Conservation (phyloP, 2,329 filamentous ascomycete genomes). For the Leptosphaerulina australis region DNA sequence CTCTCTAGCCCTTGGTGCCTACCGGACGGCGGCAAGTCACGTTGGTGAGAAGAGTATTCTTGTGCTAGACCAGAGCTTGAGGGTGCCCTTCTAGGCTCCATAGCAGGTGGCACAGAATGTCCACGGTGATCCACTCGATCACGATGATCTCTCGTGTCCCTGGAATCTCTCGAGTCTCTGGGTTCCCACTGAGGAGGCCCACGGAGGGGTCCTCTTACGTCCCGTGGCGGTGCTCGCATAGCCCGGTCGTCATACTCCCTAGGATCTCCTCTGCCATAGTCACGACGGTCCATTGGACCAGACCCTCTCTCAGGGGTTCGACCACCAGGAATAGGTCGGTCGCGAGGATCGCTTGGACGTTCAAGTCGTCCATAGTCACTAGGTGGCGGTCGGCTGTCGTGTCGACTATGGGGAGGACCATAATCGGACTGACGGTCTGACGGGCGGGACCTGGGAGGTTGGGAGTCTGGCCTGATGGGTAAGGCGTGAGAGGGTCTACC, state of each 20-base stretch:
- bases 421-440: slow-evolving; percentile 40
- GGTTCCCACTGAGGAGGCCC: slow-evolving; percentile 33
- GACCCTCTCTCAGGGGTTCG: slow-evolving; percentile 47
- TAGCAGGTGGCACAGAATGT: slow-evolving; percentile 24
- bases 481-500: slow-evolving; percentile 51
- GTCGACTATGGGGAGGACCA: slow-evolving; percentile 33
- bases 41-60: slow-evolving; percentile 35
- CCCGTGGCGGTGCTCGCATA: slow-evolving; percentile 43
- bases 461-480: slow-evolving; percentile 65
- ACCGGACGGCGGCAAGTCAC: slow-evolving; percentile 31
- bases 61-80: slow-evolving; percentile 29
- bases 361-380: slow-evolving; percentile 55
- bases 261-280: slow-evolving; percentile 38
- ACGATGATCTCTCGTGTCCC: slow-evolving; percentile 38
- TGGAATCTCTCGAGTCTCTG: slow-evolving; percentile 36
- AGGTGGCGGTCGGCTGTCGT: slow-evolving; percentile 44
- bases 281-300: slow-evolving; percentile 38
- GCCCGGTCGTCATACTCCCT: slow-evolving; percentile 47
- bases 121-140: slow-evolving; percentile 42
- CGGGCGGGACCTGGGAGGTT: slow-evolving; percentile 54
- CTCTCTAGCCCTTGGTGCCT: slow-evolving; percentile 34
- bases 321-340: slow-evolving; percentile 34
- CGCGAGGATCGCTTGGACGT: slow-evolving; percentile 50
- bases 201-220: slow-evolving; percentile 32
- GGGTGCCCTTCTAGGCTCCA: slow-evolving; percentile 33